Conservation (phyloP, 768 basidiomycete species). For the Xerocomellus amylosporus region DNA sequence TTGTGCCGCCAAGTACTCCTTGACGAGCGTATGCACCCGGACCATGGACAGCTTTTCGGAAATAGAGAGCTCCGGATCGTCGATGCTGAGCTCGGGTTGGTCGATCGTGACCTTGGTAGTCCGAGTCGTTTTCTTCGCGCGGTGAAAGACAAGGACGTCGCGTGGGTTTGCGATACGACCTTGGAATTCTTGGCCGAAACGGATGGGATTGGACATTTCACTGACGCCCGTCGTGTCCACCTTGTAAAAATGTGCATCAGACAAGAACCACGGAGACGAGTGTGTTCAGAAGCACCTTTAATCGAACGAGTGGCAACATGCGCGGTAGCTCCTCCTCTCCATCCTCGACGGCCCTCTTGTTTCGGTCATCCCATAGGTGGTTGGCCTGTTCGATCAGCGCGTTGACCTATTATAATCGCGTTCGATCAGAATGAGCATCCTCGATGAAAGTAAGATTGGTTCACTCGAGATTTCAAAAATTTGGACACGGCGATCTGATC, state of each 20-base stretch:
- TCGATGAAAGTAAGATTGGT: constrained; percentile 3
- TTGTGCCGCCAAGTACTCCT: constrained; percentile 89
- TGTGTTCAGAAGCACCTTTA: constrained; percentile 54
- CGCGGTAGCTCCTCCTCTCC: constrained; percentile 59
- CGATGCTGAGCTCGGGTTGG: constrained; percentile 77
- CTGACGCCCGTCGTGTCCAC: constrained; percentile 90
- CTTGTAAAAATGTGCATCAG: constrained; percentile 32
- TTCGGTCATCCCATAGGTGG: constrained; percentile 25
- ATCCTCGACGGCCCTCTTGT: constrained; percentile 46
- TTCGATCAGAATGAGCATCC: neutral
- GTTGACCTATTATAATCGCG: constrained; percentile 53
- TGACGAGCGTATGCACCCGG: constrained; percentile 84
- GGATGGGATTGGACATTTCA: constrained; percentile 92
- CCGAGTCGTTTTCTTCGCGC: constrained; percentile 57
- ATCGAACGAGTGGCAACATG: constrained; percentile 84
- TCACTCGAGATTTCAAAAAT: constrained; percentile 70
- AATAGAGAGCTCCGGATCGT: constrained; percentile 63
- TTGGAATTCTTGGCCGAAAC: constrained; percentile 94
- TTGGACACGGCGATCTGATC: constrained; percentile 84
- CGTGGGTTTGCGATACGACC: constrained; percentile 91
- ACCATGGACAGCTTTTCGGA: constrained; percentile 79
- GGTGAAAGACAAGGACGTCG: constrained; percentile 88
- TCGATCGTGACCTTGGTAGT: constrained; percentile 63
- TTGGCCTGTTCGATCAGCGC: constrained; percentile 77
- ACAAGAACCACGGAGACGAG: neutral